phyloP scores from a whole-genome alignment of 2,329 filamentous ascomycete species.

The Pseudonectria foliicola region DNA sequence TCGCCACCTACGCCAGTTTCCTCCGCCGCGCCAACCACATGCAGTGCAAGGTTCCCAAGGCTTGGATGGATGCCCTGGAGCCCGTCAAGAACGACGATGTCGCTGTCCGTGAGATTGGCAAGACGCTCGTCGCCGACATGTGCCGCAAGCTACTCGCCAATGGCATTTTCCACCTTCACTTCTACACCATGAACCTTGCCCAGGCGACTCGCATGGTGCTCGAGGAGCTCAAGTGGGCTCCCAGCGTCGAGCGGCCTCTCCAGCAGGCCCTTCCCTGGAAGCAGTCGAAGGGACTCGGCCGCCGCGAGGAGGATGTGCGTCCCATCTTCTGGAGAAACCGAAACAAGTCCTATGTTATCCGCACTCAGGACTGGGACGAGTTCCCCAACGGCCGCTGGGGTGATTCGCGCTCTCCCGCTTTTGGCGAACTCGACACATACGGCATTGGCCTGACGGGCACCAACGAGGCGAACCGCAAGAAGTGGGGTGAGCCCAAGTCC shows the following conservation, averaged over 20 bases:
- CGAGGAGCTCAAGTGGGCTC: conserved; percentile 78
- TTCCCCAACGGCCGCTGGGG: conserved; percentile 99
- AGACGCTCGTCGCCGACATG: conserved; percentile 79
- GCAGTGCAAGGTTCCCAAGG: conserved; percentile 71
- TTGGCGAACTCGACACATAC: conserved; percentile 90
- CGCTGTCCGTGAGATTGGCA: conserved; percentile 83
- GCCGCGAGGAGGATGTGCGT: conserved; percentile 88
- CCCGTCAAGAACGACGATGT: conserved; percentile 96
- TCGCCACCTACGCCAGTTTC: conserved; percentile 92
- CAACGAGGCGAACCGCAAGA: conserved; percentile 90
- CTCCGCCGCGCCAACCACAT: conserved; percentile 86
- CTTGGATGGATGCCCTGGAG: conserved; percentile 76
- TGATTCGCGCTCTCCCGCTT: conserved; percentile 91
- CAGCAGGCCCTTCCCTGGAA: conserved; percentile 95
- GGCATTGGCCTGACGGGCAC: conserved; percentile 89
- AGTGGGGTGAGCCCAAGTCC: conserved; percentile 81
- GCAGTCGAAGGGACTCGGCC: conserved; percentile 81
- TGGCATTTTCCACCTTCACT: conserved; percentile 85
- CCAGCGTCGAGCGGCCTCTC: conserved; percentile 67
- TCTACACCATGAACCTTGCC: conserved; percentile 99
- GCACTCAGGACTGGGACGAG: conserved; percentile 98
- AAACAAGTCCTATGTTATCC: conserved; percentile 89
- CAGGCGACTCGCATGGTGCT: conserved; percentile 91
- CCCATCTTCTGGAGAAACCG: conserved; percentile 99
- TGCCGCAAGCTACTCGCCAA: conserved; percentile 77